Conservation (phyloP, 75 land plant species). For the Cryptomeria japonica region DNA sequence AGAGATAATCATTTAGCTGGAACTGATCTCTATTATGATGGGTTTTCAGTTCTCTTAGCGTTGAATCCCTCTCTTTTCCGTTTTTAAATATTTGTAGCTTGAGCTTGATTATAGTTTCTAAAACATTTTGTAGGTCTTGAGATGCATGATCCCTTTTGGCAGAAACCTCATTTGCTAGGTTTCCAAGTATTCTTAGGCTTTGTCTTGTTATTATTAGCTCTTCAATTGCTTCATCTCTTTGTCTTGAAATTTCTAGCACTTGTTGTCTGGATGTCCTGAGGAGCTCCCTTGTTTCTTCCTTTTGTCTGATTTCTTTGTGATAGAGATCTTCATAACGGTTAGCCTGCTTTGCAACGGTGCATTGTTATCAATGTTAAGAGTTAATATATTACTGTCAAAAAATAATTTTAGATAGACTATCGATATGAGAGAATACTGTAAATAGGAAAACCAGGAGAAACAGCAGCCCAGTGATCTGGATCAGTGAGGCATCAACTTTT, state of each 20-base stretch:
- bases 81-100: not conserved
- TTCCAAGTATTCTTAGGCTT: not conserved
- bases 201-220: not conserved
- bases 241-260: not conserved
- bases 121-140: conserved; percentile 1
- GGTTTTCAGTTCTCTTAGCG: not conserved
- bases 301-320: conserved; percentile 3
- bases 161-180: not conserved
- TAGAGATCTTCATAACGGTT: not conserved
- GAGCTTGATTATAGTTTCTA: not conserved
- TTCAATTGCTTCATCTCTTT: conserved; percentile 1
- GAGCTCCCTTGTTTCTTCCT: conserved; percentile 3
- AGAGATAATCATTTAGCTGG: not conserved
- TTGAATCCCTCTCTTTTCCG: not conserved
- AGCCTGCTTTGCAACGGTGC: not conserved
- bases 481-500: too few relatives aligned
- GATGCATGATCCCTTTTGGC: not conserved
- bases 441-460: too few relatives aligned
- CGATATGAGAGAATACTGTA: too few relatives aligned
- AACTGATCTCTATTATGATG: not conserved
- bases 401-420: too few relatives aligned
- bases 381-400: not conserved
- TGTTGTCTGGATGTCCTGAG: not conserved
- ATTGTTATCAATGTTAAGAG: not conserved
- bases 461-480: too few relatives aligned